A percentile compares a stretch with the other conserved stretches of the same genome.
phyloP scores from a whole-genome alignment of 2,329 filamentous ascomycete genomes.

The Aspergillus fijiensis region DNA sequence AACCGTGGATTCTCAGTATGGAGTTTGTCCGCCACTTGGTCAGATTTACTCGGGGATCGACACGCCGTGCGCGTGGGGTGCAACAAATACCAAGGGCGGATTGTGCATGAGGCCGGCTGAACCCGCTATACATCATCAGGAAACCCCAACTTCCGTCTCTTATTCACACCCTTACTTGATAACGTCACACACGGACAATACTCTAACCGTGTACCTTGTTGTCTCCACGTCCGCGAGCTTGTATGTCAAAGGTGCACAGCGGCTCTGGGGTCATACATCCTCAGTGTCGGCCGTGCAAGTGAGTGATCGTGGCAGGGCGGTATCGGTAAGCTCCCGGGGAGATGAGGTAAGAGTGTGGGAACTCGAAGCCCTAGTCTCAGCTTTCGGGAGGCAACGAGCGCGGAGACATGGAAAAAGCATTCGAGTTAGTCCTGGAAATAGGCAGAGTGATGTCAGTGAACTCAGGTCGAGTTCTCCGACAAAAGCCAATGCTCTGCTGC shows the following conservation, averaged over 20 bases:
- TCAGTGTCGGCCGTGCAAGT: constrained; percentile 84
- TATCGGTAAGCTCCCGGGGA: constrained; percentile 81
- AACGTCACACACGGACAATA: constrained; percentile 82
- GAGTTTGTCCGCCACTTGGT: constrained; percentile 20
- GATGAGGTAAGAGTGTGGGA: constrained; percentile 86
- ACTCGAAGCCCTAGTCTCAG: constrained; percentile 68
- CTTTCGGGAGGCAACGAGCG: constrained; percentile 45
- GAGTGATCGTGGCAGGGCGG: constrained; percentile 78
- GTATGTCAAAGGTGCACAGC: constrained; percentile 68
- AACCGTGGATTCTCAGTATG: constrained; percentile 41
- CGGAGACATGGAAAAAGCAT: constrained; percentile 54
- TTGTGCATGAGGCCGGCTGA: constrained; percentile 15
- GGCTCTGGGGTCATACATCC: constrained; percentile 89
- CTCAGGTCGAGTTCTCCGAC: constrained; percentile 21
- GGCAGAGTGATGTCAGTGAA: constrained; percentile 19
- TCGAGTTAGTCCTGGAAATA: constrained; percentile 48
- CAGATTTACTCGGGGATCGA: constrained; percentile 11
- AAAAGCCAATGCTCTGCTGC: background rate
- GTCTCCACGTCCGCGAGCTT: constrained; percentile 67
- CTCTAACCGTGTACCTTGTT: constrained; percentile 76
- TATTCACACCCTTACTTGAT: constrained; percentile 84
- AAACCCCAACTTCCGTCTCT: constrained; percentile 63
- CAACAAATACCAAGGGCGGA: constrained; percentile 26
- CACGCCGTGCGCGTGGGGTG: constrained; percentile 15
- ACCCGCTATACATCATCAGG: constrained; percentile 36